Conservation (phyloP, 2,329 filamentous ascomycete species). For the Penicillium sp. region DNA sequence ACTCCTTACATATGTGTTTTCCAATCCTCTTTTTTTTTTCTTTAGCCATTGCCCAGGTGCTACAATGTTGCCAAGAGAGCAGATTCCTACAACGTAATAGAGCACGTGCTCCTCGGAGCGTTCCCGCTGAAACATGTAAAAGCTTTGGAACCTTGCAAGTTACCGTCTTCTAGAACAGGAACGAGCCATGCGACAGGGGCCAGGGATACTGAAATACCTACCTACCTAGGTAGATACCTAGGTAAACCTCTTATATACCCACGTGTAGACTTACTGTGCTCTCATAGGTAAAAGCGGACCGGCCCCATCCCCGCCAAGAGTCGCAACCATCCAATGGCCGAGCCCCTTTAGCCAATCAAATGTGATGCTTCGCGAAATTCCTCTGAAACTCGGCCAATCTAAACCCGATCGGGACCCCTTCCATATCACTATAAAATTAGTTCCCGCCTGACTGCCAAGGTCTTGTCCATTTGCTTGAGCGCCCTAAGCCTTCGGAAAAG, state of each 20-base stretch:
- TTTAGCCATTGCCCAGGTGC: background rate
- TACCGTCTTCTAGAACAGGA: background rate
- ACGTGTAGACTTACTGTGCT: conserved; percentile 7
- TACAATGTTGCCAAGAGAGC: background rate
- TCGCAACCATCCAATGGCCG: conserved; percentile 1
- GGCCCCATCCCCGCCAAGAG: conserved; percentile 16
- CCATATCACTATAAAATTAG: background rate
- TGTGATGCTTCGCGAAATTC: background rate
- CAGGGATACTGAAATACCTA: background rate
- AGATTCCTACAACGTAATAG: background rate
- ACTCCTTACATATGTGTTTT: background rate
- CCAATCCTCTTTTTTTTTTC: background rate
- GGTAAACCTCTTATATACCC: conserved; percentile 7
- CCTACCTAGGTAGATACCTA: no score
- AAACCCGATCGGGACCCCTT: conserved; percentile 1
- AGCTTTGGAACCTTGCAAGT: no score
- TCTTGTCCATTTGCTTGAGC: conserved; percentile 4
- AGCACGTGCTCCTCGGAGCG: no score
- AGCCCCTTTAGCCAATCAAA: background rate
- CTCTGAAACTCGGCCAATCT: background rate
- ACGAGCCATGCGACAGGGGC: background rate
- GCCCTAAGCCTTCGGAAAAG: conserved; percentile 4
- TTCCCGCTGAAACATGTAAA: no score
- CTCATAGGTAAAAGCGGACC: conserved; percentile 18
- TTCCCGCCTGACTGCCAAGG: conserved; percentile 1